Evolutionary conservation across 306 rosid species (phyloP), one percentile per base, ranked within the genome.

Genomic region (Arachis stenosperma): DNA sequence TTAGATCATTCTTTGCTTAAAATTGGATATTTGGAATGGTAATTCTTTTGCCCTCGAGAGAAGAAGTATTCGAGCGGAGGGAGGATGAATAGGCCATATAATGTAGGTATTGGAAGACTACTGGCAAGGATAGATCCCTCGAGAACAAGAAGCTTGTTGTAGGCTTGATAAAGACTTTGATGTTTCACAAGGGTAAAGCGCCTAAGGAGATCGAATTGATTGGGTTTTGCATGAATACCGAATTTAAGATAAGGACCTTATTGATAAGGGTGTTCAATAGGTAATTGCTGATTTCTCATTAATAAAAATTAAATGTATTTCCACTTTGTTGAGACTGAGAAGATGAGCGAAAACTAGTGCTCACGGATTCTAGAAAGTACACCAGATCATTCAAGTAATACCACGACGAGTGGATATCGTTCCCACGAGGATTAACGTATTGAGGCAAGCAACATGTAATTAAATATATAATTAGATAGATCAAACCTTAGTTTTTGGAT

Each of bases 71-170:
- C 81, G 7, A 78, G 64, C 66, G 97, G 96, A 62, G 78, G 17
- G 65, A 91, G 90, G 87, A 30, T 87, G 82, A 89, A 89, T 33
- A 86, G 98, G 83, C 90, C 7, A 84, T 97, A 0, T 73, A 81
- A 46, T 6, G 27, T 75, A 97, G 97, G 47, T 84, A 17, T 67
- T 94, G 98, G 98, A 94, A 94, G 84, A 85, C 88, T 54, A 91
- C 95, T 0, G 98, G 98, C 67, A 94, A 72, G 59, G 96, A 89
- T 68, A 88, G 89, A 53, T 39, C 59, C 4, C 75, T 94, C 13
- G 48, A 7, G 53, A 29, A 79, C 65, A 40, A 65, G 0, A 55
- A 57, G 42, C 73, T 15, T 22, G 73, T 76, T 30, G 97, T 84
- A 11, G 98, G 97, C 59, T 68, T 51, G 79, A 88, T 80, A 56